Evolutionary conservation across 106 monocot genomes (phyloP), one percentile per base, ranked within the genome.

Genomic region (Iris macrosiphon): DNA sequence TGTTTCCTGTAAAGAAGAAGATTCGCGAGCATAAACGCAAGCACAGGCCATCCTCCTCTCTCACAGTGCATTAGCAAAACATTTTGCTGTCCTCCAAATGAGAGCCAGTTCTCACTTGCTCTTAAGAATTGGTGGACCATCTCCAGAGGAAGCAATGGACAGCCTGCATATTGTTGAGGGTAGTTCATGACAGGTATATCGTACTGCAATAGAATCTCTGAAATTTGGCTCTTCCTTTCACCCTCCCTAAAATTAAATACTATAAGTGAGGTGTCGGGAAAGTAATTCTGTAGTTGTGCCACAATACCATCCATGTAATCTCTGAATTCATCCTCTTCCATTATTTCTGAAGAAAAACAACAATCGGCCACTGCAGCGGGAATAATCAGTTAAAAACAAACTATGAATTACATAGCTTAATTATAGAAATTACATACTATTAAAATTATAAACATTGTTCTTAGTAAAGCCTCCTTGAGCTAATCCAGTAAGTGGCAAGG

Each of bases 11-110:
- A 87, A 10, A 98, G 71, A 25, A 98, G 61, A 42, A 91, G 78
- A 56, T 74, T 71, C 10, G 98, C 87, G 53, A 98, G 91, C 87
- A 98, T 87, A 49, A 98, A 98, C 23, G 98, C 77, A 62, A 98
- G 74, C 45, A 91, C 64, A 3, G 91, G 98, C 98, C 98, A 98
- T 7, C 98, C 91, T 31, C 87, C 91, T 71, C 65, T 77, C 64
- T 98, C 91, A 49, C 98, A 98, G 52, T 98, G 98, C 83, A 98
- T 87, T 30, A 98, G 62, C 60, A 98, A 52, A 28, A 91, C 64
- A 62, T 87, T 98, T 46, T 87, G 79, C 24, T 83, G 76, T 20
- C 67, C 74, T 62, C 72, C 83, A 9, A 68, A 15, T 20, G 82
- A 71, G 43, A 98, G 68, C 91, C 83, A 91, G 50, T 68, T 83